These are phyloP conservation scores for Chlamydomonas sphaeroides DNA, from an alignment of 139 green algal species.

Conservation along the genomic window DNA sequence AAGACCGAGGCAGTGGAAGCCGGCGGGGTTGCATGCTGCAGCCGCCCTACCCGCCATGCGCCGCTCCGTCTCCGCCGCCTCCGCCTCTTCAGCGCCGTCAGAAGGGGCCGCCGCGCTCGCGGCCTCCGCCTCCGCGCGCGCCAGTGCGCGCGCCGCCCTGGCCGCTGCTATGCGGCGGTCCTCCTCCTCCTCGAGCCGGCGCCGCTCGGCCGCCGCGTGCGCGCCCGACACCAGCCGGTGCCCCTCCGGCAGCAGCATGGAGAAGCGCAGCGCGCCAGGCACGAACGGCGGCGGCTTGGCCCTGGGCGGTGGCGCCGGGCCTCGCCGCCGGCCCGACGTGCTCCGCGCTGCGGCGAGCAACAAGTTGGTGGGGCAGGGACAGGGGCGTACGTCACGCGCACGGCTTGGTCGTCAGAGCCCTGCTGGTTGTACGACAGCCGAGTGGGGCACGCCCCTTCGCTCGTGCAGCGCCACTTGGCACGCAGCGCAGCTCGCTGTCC, in stretches of 20 bases:
- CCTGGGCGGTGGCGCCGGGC: background rate
- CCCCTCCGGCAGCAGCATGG: background rate
- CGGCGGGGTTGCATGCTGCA: no score
- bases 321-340: background rate
- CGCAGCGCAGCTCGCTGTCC: no score
- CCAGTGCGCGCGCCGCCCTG: background rate
- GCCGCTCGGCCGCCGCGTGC: slow-evolving; percentile 13
- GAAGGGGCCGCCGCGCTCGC: background rate
- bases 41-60: background rate
- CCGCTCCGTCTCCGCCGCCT: background rate
- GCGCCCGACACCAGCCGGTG: slow-evolving; percentile 27
- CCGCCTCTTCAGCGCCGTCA: no score
- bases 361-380: no score
- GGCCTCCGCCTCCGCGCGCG: slow-evolving; percentile 5
- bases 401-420: no score
- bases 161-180: background rate
- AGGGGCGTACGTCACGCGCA: no score
- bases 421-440: no score
- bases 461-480: no score
- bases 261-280: slow-evolving; percentile 6
- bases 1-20: no score
- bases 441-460: no score
- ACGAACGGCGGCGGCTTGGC: background rate
- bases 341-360: background rate
- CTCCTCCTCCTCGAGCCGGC: slow-evolving; percentile 23